A percentile compares a stretch with the other conserved stretches of the same genome.
These are phyloP conservation scores for Coix lacrymajobi DNA, from an alignment of 176 grass and related monocot species.

Conservation along the genomic window DNA sequence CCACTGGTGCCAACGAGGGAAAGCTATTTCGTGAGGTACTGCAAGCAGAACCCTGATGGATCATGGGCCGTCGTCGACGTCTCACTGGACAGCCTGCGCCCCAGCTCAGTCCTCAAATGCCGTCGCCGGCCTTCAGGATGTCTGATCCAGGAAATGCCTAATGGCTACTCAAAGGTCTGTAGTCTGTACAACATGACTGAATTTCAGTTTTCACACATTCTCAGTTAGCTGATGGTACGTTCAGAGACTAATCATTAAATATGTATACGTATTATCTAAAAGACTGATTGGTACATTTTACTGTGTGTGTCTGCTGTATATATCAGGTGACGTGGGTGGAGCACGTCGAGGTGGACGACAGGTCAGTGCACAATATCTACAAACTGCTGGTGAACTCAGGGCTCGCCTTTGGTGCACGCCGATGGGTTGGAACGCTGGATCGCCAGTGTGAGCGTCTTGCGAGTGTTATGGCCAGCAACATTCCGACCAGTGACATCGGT, in stretches of 20 bases:
- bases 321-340: slow-evolving; percentile 90
- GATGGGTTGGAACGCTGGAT: slow-evolving; percentile 79
- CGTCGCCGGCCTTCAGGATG: slow-evolving; percentile 79
- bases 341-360: slow-evolving; percentile 90
- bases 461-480: slow-evolving; percentile 89
- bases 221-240: neutral
- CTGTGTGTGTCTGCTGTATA: neutral
- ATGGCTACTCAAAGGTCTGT: slow-evolving; percentile 77
- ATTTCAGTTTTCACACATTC: neutral
- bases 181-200: neutral
- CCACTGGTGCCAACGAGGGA: slow-evolving; percentile 86
- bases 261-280: too few relatives aligned
- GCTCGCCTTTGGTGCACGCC: slow-evolving; percentile 71
- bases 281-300: neutral
- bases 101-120: slow-evolving; percentile 47
- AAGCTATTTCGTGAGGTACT: slow-evolving; percentile 89
- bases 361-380: slow-evolving; percentile 91
- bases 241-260: neutral
- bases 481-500: slow-evolving; percentile 78
- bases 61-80: slow-evolving; percentile 92
- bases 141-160: slow-evolving; percentile 94
- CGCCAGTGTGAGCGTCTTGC: slow-evolving; percentile 91
- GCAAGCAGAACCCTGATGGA: slow-evolving; percentile 86
- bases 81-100: slow-evolving; percentile 78
- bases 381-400: slow-evolving; percentile 74